These are phyloP conservation scores for Hortiboletus flavorubellus DNA, from an alignment of 768 basidiomycete genomes.

Conservation along the genomic window DNA sequence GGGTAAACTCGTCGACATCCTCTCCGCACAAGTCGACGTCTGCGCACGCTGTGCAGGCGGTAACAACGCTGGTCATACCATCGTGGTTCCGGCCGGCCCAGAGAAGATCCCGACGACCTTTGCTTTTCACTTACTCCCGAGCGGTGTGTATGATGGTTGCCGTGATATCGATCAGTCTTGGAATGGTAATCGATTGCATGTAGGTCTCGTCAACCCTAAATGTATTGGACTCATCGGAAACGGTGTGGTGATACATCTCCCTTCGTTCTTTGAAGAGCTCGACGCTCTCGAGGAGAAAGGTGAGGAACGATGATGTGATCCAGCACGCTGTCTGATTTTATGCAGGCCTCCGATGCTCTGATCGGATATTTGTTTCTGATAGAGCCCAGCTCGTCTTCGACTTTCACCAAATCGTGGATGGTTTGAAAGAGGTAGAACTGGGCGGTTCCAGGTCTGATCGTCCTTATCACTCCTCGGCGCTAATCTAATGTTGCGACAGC, in stretches of 20 bases:
- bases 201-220: conserved; percentile 35
- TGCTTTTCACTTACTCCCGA: conserved; percentile 94
- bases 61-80: conserved; percentile 99
- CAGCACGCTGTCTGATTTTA: neutral
- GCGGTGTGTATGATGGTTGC: conserved; percentile 48
- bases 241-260: conserved; percentile 95
- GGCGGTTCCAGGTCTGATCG: conserved; percentile 71
- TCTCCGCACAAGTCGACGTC: conserved; percentile 84
- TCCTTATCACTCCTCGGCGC: neutral
- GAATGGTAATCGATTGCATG: neutral
- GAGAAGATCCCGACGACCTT: conserved; percentile 77
- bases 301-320: conserved; percentile 26
- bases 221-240: conserved; percentile 88
- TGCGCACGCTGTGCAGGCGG: conserved; percentile 97
- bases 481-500: conserved; percentile 36
- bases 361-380: conserved; percentile 89
- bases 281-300: conserved; percentile 84
- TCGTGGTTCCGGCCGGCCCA: conserved; percentile 73
- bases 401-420: conserved; percentile 99
- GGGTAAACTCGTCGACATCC: conserved; percentile 95
- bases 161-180: neutral
- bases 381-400: conserved; percentile 97
- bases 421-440: conserved; percentile 95
- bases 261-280: conserved; percentile 91
- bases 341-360: conserved; percentile 79